Percentiles rank a stretch among this genome's conserved stretches.
Evolutionary conservation across 1,284 basidiomycete genomes (phyloP).

Genomic region (Porodaedalea pini): DNA sequence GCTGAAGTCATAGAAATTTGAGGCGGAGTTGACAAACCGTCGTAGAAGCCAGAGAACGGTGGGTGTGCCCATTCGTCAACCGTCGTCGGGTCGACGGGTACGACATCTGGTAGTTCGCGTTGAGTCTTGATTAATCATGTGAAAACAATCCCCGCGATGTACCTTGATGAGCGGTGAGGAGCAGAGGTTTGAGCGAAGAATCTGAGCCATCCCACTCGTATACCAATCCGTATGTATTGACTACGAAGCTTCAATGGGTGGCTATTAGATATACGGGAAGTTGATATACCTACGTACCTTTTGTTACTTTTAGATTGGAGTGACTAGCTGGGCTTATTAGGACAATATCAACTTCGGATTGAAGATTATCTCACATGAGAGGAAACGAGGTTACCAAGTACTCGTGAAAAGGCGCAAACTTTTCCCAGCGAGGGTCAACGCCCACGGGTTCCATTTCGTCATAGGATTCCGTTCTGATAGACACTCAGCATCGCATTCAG

Average conservation of each 20-base stretch:
- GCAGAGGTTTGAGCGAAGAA: constrained; percentile 41
- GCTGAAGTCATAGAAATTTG: background rate
- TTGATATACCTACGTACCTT: constrained; percentile 14
- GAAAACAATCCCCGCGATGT: background rate
- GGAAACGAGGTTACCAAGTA: constrained; percentile 24
- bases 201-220: constrained; percentile 47
- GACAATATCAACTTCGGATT: background rate
- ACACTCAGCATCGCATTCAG: background rate
- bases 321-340: constrained; percentile 28
- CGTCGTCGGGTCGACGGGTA: constrained; percentile 39
- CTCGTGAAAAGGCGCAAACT: constrained; percentile 24
- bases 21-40: constrained; percentile 27
- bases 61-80: constrained; percentile 40
- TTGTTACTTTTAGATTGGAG: constrained; percentile 34
- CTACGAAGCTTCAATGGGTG: constrained; percentile 17
- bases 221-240: constrained; percentile 46
- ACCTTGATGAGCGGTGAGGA: constrained; percentile 48
- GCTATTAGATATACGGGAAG: background rate
- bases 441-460: constrained; percentile 24
- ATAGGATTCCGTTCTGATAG: constrained; percentile 17
- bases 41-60: constrained; percentile 41
- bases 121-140: background rate
- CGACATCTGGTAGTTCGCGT: constrained; percentile 34
- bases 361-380: constrained; percentile 20
- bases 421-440: constrained; percentile 25